A percentile compares a stretch with the other conserved stretches of the same genome.
Evolutionary conservation across 805 yeast genomes (phyloP).

Genomic region (Saccharomycopsis synnaedendra): DNA sequence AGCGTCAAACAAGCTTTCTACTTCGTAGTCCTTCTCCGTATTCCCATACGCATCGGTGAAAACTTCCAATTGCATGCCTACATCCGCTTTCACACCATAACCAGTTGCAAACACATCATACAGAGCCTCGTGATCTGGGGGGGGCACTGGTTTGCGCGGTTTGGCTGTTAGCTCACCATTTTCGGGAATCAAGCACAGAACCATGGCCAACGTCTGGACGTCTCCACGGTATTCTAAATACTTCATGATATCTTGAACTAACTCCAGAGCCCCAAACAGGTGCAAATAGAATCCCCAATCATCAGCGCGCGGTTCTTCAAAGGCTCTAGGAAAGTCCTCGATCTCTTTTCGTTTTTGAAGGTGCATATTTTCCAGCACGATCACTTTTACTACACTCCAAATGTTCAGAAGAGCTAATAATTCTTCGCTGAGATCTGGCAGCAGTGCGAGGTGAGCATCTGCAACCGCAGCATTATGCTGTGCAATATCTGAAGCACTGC

Average conservation of each 20-base stretch:
- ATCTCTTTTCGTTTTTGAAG: conserved; percentile 24
- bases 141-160: no score
- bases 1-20: not conserved
- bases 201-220: conserved; percentile 84
- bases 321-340: conserved; percentile 36
- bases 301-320: conserved; percentile 33
- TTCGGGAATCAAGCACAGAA: conserved; percentile 49
- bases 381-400: conserved; percentile 12
- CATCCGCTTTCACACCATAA: conserved; percentile 4
- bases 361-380: conserved; percentile 28
- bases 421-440: conserved; percentile 5
- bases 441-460: conserved; percentile 1
- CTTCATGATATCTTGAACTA: conserved; percentile 46
- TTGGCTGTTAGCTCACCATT: not conserved
- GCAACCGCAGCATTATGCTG: conserved; percentile 52
- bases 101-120: conserved; percentile 1
- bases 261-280: conserved; percentile 62
- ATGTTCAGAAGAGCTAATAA: conserved; percentile 8
- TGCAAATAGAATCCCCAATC: conserved; percentile 62
- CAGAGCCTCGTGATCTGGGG: no score
- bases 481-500: conserved; percentile 38
- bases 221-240: conserved; percentile 58
- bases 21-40: not conserved
- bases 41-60: conserved; percentile 19
- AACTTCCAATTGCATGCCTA: conserved; percentile 17